A percentile compares a stretch with the other conserved stretches of the same genome.
Evolutionary conservation across 1,284 basidiomycete species (phyloP).

Genomic region (Irpex sp.): DNA sequence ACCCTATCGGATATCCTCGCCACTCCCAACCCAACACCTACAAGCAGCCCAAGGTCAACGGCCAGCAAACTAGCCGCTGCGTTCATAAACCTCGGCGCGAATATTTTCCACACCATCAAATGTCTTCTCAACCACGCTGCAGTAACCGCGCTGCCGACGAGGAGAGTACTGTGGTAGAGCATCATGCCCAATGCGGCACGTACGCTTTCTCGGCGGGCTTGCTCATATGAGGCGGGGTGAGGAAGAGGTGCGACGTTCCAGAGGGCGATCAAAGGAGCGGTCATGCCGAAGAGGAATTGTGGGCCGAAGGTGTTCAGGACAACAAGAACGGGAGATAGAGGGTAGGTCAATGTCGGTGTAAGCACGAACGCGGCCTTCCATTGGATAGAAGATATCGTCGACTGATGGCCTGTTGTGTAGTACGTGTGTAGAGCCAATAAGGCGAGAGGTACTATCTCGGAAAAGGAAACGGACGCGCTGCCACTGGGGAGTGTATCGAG

Average conservation of each 20-base stretch:
- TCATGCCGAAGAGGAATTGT: constrained; percentile 57
- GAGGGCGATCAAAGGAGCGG: constrained; percentile 68
- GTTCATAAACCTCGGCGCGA: constrained; percentile 91
- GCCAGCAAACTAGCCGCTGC: constrained; percentile 50
- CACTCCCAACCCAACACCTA: constrained; percentile 40
- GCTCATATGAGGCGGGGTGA: constrained; percentile 20
- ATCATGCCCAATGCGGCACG: constrained; percentile 58
- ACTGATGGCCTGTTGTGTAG: constrained; percentile 90
- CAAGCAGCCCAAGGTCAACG: constrained; percentile 51
- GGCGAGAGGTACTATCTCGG: constrained; percentile 67
- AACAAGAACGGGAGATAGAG: constrained; percentile 76
- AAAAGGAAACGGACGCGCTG: constrained; percentile 45
- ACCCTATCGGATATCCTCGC: constrained; percentile 22
- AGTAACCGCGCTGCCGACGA: constrained; percentile 68
- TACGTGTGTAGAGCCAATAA: constrained; percentile 76
- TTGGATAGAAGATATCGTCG: constrained; percentile 85
- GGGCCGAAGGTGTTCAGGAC: constrained; percentile 79
- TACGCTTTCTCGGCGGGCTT: constrained; percentile 31
- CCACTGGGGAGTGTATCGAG: constrained; percentile 22
- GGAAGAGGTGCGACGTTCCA: constrained; percentile 82
- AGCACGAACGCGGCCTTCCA: constrained; percentile 93
- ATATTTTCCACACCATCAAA: constrained; percentile 99
- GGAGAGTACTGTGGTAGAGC: constrained; percentile 64
- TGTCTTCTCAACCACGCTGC: constrained; percentile 82
- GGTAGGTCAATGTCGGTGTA: constrained; percentile 63